Base-by-base conservation (phyloP, 2,329 filamentous ascomycete species). In the Colletotrichum cuscutae region DNA sequence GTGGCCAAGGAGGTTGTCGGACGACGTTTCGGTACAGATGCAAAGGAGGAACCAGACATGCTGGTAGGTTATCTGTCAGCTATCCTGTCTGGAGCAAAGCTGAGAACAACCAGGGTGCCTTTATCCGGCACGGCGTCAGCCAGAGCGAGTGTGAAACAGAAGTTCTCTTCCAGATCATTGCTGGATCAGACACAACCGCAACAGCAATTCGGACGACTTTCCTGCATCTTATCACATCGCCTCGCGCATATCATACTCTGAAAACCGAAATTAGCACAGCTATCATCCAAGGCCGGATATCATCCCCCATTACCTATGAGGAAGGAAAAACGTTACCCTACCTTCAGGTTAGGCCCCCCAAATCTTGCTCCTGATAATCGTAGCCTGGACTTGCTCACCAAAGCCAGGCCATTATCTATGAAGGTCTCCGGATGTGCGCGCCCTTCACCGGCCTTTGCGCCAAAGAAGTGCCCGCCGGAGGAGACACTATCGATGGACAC, bases 151-250 rank as follows among this genome's bases (percentile, higher is more conserved):
- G 67, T 8, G 79, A 83, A 13, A 84, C 87, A 67, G 80, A 78
- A 32, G 69, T 78, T 1, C 74, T 76, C 1, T 75, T 79, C 53
- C 77, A 80, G 64, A 79, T 79, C 61, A 66, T 71, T 30, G 79
- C 74, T 53, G 80, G 76, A 24, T 86, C 86, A 1, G 89, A 90
- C 74, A 89, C 87, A 6, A 88, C 88, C 0, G 86, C 88, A 0
- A 86, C 84, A 1, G 83, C 84, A 0, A 81, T 90, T 3, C 85
- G 88, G 0, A 80, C 83, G 32, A 87, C 84, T 4, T 72, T 90
- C 65, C 82, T 89, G 26, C 84, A 86, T 76, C 77, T 89, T 65
- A 82, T 85, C 46, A 85, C 84, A 6, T 83, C 83, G 12, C 87
- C 87, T 0, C 80, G 79, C 1, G 82, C 86, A 0, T 85, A 86